Evolutionary conservation across 2,329 filamentous ascomycete species (phyloP).

Genomic region (Pseudocercospora macadamiae): DNA sequence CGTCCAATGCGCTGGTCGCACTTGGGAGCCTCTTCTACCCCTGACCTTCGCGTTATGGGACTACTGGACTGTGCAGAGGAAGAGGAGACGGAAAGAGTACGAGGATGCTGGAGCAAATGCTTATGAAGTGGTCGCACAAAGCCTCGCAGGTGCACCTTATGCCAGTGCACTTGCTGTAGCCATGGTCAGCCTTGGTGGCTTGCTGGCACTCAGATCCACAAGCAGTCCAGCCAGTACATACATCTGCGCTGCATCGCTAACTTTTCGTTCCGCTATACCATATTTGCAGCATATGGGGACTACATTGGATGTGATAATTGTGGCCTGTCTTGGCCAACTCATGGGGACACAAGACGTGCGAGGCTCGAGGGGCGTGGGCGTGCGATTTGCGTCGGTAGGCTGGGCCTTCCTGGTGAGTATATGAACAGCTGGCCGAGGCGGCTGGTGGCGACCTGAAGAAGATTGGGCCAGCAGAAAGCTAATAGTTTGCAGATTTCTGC

Average conservation of each 20-base stretch:
- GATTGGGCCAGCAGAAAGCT: too few relatives aligned
- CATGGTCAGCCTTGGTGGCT: slow-evolving; percentile 44
- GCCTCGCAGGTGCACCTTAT: slow-evolving; percentile 39
- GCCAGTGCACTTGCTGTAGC: slow-evolving; percentile 44
- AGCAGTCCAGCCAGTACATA: slow-evolving; percentile 49
- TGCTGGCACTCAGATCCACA: slow-evolving; percentile 41
- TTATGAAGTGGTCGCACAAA: slow-evolving; percentile 37
- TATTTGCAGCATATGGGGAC: slow-evolving; percentile 43
- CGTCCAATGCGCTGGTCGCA: slow-evolving; percentile 46
- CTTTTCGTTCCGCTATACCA: slow-evolving; percentile 40
- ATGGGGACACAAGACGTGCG: slow-evolving; percentile 23
- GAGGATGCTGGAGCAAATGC: slow-evolving; percentile 32
- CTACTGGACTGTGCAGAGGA: slow-evolving; percentile 28
- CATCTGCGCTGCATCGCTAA: slow-evolving; percentile 50
- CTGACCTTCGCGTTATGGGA: slow-evolving; percentile 34
- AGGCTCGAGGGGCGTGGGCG: slow-evolving; percentile 13
- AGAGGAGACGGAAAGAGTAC: slow-evolving; percentile 16
- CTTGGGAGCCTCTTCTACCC: slow-evolving; percentile 35
- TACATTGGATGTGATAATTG: slow-evolving; percentile 47
- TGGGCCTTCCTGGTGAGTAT: slow-evolving; percentile 34
- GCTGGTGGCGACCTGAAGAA: too few relatives aligned
- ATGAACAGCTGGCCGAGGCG: too few relatives aligned
- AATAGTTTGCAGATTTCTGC: slow-evolving; percentile 35
- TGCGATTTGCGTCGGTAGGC: slow-evolving; percentile 30
- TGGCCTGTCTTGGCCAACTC: slow-evolving; percentile 38